Conservation (phyloP, 495 filamentous ascomycete species). For the Hapsidospora chrysogenum region DNA sequence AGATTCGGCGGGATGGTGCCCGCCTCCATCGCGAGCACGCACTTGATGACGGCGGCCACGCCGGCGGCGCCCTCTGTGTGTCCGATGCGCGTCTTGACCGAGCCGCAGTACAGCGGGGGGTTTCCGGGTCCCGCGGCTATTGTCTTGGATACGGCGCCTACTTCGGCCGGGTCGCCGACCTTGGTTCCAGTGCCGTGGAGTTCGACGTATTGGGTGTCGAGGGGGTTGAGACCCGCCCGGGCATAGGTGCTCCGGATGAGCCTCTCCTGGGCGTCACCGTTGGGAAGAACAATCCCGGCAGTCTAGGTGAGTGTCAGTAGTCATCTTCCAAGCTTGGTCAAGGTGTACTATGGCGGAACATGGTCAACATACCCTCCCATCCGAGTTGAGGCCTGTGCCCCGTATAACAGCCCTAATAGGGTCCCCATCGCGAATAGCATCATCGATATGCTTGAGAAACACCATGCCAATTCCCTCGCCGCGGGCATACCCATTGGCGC, state of each 20-base stretch:
- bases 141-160: slow-evolving; percentile 43
- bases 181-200: slow-evolving; percentile 66
- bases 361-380: too few species aligned
- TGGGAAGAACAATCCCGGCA: slow-evolving; percentile 29
- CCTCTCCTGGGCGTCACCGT: slow-evolving; percentile 40
- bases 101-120: slow-evolving; percentile 47
- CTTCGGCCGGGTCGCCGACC: slow-evolving; percentile 50
- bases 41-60: slow-evolving; percentile 30
- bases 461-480: slow-evolving; percentile 40
- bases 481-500: slow-evolving; percentile 43
- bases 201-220: slow-evolving; percentile 52
- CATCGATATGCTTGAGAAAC: slow-evolving; percentile 33
- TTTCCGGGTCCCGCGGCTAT: slow-evolving; percentile 42
- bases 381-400: slow-evolving; percentile 31
- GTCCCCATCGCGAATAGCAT: slow-evolving; percentile 29
- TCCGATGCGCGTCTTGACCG: slow-evolving; percentile 32
- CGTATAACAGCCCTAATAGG: slow-evolving; percentile 43
- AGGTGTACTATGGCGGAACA: too few species aligned
- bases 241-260: slow-evolving; percentile 42
- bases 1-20: slow-evolving; percentile 23
- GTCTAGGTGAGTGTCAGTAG: slow-evolving; percentile 12
- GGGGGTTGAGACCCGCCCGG: slow-evolving; percentile 37
- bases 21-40: slow-evolving; percentile 26
- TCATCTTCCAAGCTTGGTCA: slow-evolving; percentile 1
- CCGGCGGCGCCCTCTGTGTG: slow-evolving; percentile 30